Base-by-base conservation (phyloP, 1,139 yeast genomes). In the Geotrichum aggregatum region DNA sequence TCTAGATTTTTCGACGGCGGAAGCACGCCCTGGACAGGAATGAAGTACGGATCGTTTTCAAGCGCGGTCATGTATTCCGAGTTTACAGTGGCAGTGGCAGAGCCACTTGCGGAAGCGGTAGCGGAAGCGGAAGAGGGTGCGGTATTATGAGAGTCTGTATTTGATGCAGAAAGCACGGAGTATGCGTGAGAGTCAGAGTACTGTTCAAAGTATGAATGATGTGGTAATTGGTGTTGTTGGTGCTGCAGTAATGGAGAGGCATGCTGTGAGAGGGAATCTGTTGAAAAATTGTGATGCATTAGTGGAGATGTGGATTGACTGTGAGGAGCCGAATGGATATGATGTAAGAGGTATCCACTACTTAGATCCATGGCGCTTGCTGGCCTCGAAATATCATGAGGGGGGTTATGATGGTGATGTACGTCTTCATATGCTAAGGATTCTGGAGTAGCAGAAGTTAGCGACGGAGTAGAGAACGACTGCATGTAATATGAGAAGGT, bases 1-100 rank as follows among this genome's bases (percentile, higher is more conserved):
- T 60, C 60, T 2, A 56, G 52, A 54, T 59, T 58, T 19, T 47
- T 52, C 5, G 54, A 43, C 8, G 54, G 54, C 11, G 50, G 48
- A 2, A 52, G 45, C 14, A 46, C 39, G 11, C 52, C 54, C 36
- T 52, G 50, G 8, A 52, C 39, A 3, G 51, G 51, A 18, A 52
- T 52, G 14, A 52, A 52, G 35, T 31, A 47, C 7, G 54, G 52
- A 31, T 47, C 54, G 34, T 43, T 34, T 26, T 43, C 46, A 13
- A 35, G 16, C 1, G 47, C 47, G 33, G 14, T 31, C 26, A 43
- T 30, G 36, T 33, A 21, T 18, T 43, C 38, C 8, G 47, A 13
- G 24, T 43, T 43, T 6, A 11, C n/a, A n/a, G 21, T 8, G 11
- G 18, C 36, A 3, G 30, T 11, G n/a, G 44, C 14, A 8, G 33